phyloP scores from a whole-genome alignment of 192 early-diverging fungal genomes.

The Podila verticillata region DNA sequence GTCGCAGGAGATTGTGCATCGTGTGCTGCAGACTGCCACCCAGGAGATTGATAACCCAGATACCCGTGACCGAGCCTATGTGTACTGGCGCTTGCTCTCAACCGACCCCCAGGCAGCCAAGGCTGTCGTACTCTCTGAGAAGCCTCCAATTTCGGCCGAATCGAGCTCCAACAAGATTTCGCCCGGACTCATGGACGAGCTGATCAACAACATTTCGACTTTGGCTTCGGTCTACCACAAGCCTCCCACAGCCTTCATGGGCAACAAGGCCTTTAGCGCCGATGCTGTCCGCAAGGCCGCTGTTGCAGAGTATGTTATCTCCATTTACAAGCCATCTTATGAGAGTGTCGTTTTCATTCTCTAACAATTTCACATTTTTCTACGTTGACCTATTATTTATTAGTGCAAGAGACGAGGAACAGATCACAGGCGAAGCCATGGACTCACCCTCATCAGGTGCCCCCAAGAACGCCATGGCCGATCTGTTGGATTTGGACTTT shows the following conservation, averaged over 20 bases:
- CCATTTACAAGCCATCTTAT: neutral
- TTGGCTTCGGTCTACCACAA: constrained; percentile 97
- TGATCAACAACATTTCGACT: constrained; percentile 86
- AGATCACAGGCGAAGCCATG: constrained; percentile 50
- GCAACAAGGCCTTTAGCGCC: constrained; percentile 66
- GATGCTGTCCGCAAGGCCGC: constrained; percentile 61
- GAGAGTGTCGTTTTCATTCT: constrained; percentile 3
- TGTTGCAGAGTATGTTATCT: constrained; percentile 48
- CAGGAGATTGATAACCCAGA: constrained; percentile 93
- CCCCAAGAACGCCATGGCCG: constrained; percentile 67
- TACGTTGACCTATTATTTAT: constrained; percentile 9
- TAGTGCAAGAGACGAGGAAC: constrained; percentile 61
- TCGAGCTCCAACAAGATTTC: constrained; percentile 63
- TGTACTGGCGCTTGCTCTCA: constrained; percentile 97
- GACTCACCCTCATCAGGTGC: constrained; percentile 52
- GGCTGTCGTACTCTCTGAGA: constrained; percentile 89
- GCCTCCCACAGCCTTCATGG: constrained; percentile 82
- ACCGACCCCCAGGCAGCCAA: constrained; percentile 94
- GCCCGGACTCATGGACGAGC: constrained; percentile 82
- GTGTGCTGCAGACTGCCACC: constrained; percentile 88
- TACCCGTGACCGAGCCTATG: constrained; percentile 94
- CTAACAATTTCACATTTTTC: constrained; percentile 16
- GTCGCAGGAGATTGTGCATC: constrained; percentile 88
- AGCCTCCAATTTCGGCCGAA: constrained; percentile 84
- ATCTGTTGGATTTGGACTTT: constrained; percentile 79